Conservation (phyloP, 202 grass and related monocot species). For the Carex sylvatica region DNA sequence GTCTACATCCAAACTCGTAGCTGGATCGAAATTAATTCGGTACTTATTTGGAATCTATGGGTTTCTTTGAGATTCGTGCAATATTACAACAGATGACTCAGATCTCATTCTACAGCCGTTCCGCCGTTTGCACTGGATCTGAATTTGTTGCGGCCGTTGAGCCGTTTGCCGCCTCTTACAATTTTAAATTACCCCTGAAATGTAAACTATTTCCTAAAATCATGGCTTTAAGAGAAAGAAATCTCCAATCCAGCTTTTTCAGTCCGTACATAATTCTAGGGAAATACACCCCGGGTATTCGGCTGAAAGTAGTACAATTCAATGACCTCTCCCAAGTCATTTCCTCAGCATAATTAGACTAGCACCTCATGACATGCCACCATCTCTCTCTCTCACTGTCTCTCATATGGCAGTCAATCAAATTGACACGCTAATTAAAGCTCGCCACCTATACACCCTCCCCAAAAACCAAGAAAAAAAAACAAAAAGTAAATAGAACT, state of each 20-base stretch:
- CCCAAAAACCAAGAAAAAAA: not conserved
- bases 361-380: not conserved
- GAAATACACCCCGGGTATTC: conserved; percentile 23
- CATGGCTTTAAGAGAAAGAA: not conserved
- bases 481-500: not conserved
- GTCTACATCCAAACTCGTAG: too few relatives aligned
- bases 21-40: too few relatives aligned
- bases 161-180: not conserved
- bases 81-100: too few relatives aligned
- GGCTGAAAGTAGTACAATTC: conserved; percentile 20
- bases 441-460: not conserved
- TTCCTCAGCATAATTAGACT: conserved; percentile 14
- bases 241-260: not conserved
- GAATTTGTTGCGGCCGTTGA: not conserved
- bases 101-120: too few relatives aligned
- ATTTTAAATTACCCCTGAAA: not conserved
- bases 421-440: not conserved
- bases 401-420: not conserved
- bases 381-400: not conserved
- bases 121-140: too few relatives aligned
- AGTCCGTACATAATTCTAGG: not conserved
- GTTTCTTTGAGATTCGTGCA: too few relatives aligned
- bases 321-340: conserved; percentile 5
- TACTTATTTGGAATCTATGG: too few relatives aligned
- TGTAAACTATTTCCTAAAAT: not conserved